Percentiles rank a stretch among this genome's conserved stretches.
phyloP scores from a whole-genome alignment of 2,329 filamentous ascomycete species.

The Neonectria magnoliae region DNA sequence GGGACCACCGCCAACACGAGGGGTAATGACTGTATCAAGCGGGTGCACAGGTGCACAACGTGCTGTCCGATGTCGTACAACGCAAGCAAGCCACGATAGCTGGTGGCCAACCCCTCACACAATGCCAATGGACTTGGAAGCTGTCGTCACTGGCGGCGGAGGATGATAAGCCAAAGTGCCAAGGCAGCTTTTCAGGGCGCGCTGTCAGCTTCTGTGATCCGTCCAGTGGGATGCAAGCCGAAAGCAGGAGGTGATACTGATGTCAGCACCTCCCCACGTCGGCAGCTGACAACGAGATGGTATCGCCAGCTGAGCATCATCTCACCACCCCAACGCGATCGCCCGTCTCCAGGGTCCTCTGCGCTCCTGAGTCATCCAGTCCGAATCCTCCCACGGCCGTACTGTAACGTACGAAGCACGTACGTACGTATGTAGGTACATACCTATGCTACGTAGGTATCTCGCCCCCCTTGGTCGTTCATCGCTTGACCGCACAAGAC shows the following conservation, averaged over 20 bases:
- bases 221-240: slow-evolving; percentile 25
- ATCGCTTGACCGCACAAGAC: slow-evolving; percentile 39
- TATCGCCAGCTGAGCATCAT: slow-evolving; percentile 30
- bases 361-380: background rate
- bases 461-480: slow-evolving; percentile 27
- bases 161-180: slow-evolving; percentile 18
- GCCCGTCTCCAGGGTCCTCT: slow-evolving; percentile 5
- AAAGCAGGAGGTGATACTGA: slow-evolving; percentile 29
- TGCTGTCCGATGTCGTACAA: slow-evolving; percentile 27
- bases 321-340: slow-evolving; percentile 20
- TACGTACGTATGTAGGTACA: background rate
- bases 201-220: slow-evolving; percentile 31
- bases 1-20: slow-evolving; percentile 31
- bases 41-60: slow-evolving; percentile 30
- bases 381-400: background rate
- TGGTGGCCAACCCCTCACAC: slow-evolving; percentile 37
- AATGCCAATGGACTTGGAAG: background rate
- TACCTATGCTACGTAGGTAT: slow-evolving; percentile 18
- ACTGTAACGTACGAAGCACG: background rate
- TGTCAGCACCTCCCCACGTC: slow-evolving; percentile 36
- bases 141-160: background rate
- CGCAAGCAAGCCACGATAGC: slow-evolving; percentile 33
- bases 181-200: slow-evolving; percentile 22
- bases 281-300: slow-evolving; percentile 29
- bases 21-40: slow-evolving; percentile 21